Evolutionary conservation across 2,329 filamentous ascomycete genomes (phyloP).

Genomic region (Pseudonectria foliicola): DNA sequence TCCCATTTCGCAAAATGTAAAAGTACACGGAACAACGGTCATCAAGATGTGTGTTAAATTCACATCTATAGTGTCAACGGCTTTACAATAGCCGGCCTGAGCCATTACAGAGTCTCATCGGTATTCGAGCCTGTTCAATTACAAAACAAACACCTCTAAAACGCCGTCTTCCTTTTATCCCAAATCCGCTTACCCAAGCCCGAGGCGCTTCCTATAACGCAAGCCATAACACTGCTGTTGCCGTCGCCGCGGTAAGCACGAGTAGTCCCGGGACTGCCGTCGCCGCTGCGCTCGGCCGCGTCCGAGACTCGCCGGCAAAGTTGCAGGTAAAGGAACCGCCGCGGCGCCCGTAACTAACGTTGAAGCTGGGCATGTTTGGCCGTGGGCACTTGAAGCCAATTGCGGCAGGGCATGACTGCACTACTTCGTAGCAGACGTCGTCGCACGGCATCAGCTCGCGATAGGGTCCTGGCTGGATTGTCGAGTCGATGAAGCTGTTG

Average conservation of each 20-base stretch:
- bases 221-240: slow-evolving; percentile 13
- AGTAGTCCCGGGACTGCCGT: slow-evolving; percentile 9
- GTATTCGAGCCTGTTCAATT: too few species aligned
- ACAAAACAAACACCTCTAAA: background rate
- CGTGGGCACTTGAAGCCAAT: slow-evolving; percentile 71
- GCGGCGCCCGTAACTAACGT: slow-evolving; percentile 29
- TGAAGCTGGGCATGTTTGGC: slow-evolving; percentile 25
- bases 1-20: background rate
- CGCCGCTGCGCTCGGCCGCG: slow-evolving; percentile 16
- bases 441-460: slow-evolving; percentile 87
- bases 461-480: slow-evolving; percentile 78
- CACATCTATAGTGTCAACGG: too few species aligned
- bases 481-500: slow-evolving; percentile 63
- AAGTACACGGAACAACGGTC: too few species aligned
- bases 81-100: too few species aligned
- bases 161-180: slow-evolving; percentile 5
- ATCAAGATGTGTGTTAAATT: too few species aligned
- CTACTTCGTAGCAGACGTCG: slow-evolving; percentile 79
- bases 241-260: slow-evolving; percentile 9
- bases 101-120: too few species aligned
- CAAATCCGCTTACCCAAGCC: background rate
- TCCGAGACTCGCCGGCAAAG: slow-evolving; percentile 30
- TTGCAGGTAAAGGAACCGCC: slow-evolving; percentile 28
- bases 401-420: slow-evolving; percentile 73
- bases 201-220: slow-evolving; percentile 6